phyloP scores from a whole-genome alignment of 805 yeast genomes.

The Sugiyamaella qingdaonensis region DNA sequence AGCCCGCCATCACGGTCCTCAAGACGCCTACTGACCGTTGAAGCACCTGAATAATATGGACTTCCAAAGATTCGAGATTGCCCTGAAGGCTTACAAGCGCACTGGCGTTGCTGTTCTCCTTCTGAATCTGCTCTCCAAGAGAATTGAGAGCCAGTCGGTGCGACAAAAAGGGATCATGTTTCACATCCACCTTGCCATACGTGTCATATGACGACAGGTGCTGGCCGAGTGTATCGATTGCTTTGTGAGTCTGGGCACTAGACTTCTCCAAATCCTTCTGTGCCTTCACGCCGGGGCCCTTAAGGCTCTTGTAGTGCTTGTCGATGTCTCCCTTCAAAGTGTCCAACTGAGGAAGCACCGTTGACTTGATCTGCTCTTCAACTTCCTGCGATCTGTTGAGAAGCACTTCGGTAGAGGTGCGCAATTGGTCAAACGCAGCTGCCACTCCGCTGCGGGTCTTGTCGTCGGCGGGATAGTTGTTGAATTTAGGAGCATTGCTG shows the following conservation, averaged over 20 bases:
- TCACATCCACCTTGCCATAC: constrained; percentile 33
- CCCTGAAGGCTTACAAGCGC: constrained; percentile 42
- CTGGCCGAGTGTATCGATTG: constrained; percentile 36
- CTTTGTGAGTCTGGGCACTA: constrained; percentile 35
- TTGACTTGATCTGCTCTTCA: constrained; percentile 36
- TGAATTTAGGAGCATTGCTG: constrained; percentile 35
- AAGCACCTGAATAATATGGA: constrained; percentile 41
- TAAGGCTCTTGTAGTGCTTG: constrained; percentile 42
- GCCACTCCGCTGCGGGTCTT: constrained; percentile 27
- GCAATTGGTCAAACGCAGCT: constrained; percentile 33
- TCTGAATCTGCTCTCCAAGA: constrained; percentile 41
- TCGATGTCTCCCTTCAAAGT: constrained; percentile 38
- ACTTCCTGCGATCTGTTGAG: constrained; percentile 36
- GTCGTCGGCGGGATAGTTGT: constrained; percentile 14
- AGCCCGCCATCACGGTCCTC: constrained; percentile 29
- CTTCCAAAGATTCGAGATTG: constrained; percentile 39
- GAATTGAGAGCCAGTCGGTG: constrained; percentile 37
- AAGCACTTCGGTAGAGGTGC: constrained; percentile 32
- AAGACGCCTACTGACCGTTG: constrained; percentile 38
- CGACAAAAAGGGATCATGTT: constrained; percentile 45
- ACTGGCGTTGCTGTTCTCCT: constrained; percentile 45
- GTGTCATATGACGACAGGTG: constrained; percentile 32
- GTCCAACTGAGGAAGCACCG: constrained; percentile 43
- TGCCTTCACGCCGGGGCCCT: constrained; percentile 33
- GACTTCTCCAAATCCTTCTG: constrained; percentile 37